Evolutionary conservation across 768 basidiomycete genomes (phyloP), one percentile per base, ranked within the genome.

Genomic region (Mycena kentingensis): DNA sequence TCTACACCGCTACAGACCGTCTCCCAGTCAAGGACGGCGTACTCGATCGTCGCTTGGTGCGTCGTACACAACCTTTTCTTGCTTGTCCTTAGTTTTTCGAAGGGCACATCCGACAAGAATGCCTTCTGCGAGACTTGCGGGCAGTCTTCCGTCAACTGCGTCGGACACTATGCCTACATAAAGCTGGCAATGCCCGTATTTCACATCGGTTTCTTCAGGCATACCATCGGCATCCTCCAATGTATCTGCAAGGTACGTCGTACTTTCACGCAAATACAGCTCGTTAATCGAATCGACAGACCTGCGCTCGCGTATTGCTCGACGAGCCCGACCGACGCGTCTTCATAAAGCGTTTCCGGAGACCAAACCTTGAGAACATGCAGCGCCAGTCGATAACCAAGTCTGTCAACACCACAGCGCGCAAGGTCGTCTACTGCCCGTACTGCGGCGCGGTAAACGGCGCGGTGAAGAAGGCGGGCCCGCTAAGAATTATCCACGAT

Each of bases 121-220:
- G 82, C 88, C 24, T 88, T 86, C 65, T 99, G 97, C 71, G 91
- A 95, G 70, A 99, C 97, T 0, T 99, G 97, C 64, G 93, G 93
- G 7, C 83, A 93, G 57, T 85, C 82, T 16, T 86, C 92, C 25
- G 90, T 93, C 3, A 93, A 97, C 55, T 99, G 97, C 66, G 95
- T 97, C 21, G 97, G 97, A 1, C 97, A 99, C 70, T 98, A 97
- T 67, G 95, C 95, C 4, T 98, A 98, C 72, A 98, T 99, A 74
- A 98, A 97, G 70, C 80, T 99, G 36, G 85, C 88, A 27, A 85
- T 99, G 18, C 97, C 97, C 0, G 95, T 98, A 18, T 99, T 98
- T 69, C 97, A 99, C 67, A 93, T 98, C 51, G 97, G 97, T 6
- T 99, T 93, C 71, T 98, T 99, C 77, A 91, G 94, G 67, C 94